Evolutionary conservation across 257 asterid genomes (phyloP), one percentile per base, ranked within the genome.

Genomic region (Hygrophila difformis): DNA sequence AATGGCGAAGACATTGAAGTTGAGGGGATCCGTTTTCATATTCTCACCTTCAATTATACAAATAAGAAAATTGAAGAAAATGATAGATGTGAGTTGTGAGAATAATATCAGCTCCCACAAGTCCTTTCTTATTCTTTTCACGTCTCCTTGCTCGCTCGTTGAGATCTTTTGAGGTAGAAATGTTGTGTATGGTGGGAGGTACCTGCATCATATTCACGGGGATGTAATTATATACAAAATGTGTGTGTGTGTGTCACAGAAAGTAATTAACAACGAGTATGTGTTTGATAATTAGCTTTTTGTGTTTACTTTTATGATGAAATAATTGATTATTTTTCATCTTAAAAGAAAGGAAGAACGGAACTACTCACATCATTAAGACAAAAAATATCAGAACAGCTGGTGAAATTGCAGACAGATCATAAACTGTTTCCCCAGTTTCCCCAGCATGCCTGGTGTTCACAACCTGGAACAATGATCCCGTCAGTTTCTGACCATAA

Each of bases 401-500:
- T 0, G 75, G 61, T 53, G 74, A 42, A 8, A 73, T 20, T 2
- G 53, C 20, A 0, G 86, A 67, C 8, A 70, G 50, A 46, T 80
- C 82, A 9, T 68, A 56, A 11, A 66, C 57, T 1, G 64, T 64
- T 62, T 68, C 76, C n/a, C n/a, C n/a, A n/a, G n/a, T n/a, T n/a
- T n/a, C n/a, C 14, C 92, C 92, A 5, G 76, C 1, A 15, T 79
- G 85, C 52, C 92, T 70, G 0, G 80, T 49, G 51, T 79, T 79
- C 60, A 66, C 68, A 26, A 71, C 76, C 14, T 65, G 63, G 42
- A 79, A 79, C 31, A 76, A 41, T 0, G 68, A 53, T 3, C 72
- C 82, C 52, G 73, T 72, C 12, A 70, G 1, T 67, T 68, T 80
- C 68, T 76, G 40, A n/a, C n/a, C n/a, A 29, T 62, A 76, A 2